Percentiles rank a stretch among this genome's conserved stretches.
phyloP scores from a whole-genome alignment of 352 stramenopile species.

The Phytophthora niederhauseri region DNA sequence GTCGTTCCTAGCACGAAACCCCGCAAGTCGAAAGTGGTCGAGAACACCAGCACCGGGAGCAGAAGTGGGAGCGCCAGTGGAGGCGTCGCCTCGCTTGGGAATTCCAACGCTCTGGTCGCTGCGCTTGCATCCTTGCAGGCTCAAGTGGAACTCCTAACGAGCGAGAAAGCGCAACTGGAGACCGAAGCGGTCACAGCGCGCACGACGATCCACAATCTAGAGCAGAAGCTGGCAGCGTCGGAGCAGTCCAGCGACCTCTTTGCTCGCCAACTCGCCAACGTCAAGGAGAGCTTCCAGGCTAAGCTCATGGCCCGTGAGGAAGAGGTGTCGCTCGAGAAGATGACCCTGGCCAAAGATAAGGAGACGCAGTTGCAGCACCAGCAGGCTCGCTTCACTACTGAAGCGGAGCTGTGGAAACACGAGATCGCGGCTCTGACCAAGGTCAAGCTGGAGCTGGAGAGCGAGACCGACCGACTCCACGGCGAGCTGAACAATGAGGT shows the following conservation, averaged over 20 bases:
- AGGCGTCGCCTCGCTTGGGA: constrained; percentile 11
- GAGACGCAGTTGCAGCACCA: constrained; percentile 42
- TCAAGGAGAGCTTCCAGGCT: constrained; percentile 52
- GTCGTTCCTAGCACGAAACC: constrained; percentile 3
- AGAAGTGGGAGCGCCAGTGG: constrained; percentile 10
- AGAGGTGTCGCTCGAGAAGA: constrained; percentile 35
- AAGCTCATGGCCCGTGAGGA: constrained; percentile 51
- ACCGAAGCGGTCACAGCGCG: constrained; percentile 19
- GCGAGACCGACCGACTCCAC: constrained; percentile 32
- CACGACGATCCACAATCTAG: constrained; percentile 35
- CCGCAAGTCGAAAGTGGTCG: constrained; percentile 13
- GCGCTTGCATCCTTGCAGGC: constrained; percentile 28
- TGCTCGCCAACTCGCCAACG: constrained; percentile 42
- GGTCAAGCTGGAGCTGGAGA: constrained; percentile 46
- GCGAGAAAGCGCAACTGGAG: constrained; percentile 37
- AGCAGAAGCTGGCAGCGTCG: constrained; percentile 41
- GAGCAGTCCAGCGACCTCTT: constrained; percentile 51
- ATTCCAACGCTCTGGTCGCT: constrained; percentile 22
- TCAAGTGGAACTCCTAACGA: constrained; percentile 28
- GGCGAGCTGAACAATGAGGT: constrained; percentile 23
- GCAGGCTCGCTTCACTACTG: constrained; percentile 38
- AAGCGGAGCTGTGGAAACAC: constrained; percentile 47
- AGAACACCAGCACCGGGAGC: background rate
- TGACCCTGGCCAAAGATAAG: constrained; percentile 37
- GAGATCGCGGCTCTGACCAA: constrained; percentile 54